Percentiles rank a stretch among this genome's conserved stretches.
These are phyloP conservation scores for Glutinoglossum americanum DNA, from an alignment of 495 filamentous ascomycete species.

Conservation along the genomic window DNA sequence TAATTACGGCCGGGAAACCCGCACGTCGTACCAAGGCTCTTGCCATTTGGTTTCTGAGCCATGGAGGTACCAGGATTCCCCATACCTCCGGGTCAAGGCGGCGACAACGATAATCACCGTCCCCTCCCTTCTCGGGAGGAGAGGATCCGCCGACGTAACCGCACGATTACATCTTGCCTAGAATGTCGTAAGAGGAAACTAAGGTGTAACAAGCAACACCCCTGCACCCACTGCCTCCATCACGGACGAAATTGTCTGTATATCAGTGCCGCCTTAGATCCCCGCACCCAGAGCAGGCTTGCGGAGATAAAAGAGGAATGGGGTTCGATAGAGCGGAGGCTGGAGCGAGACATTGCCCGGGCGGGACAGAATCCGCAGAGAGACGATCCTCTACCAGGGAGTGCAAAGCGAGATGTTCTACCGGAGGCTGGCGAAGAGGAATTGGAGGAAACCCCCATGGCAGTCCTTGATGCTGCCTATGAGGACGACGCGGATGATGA, in stretches of 20 bases:
- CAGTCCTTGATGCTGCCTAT: conserved; percentile 37
- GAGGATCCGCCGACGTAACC: conserved; percentile 37
- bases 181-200: conserved; percentile 62
- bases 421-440: conserved; percentile 23
- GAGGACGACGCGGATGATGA: conserved; percentile 39
- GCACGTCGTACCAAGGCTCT: not conserved
- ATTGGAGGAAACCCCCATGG: conserved; percentile 31
- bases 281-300: conserved; percentile 34
- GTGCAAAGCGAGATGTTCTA: conserved; percentile 22
- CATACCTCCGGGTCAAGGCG: not conserved
- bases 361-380: conserved; percentile 4
- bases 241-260: conserved; percentile 42
- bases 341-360: conserved; percentile 32
- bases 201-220: conserved; percentile 54
- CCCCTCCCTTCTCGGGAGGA: conserved; percentile 1
- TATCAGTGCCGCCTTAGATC: conserved; percentile 35
- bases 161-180: conserved; percentile 45
- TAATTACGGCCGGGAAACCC: not conserved
- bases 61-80: not conserved
- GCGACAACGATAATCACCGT: not conserved
- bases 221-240: conserved; percentile 49
- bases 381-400: conserved; percentile 1
- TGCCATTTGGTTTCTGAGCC: not conserved
- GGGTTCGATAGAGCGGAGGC: conserved; percentile 35
- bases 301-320: conserved; percentile 52